Evolutionary conservation across 495 filamentous ascomycete species (phyloP).

Genomic region (Coniosporium apollinis): DNA sequence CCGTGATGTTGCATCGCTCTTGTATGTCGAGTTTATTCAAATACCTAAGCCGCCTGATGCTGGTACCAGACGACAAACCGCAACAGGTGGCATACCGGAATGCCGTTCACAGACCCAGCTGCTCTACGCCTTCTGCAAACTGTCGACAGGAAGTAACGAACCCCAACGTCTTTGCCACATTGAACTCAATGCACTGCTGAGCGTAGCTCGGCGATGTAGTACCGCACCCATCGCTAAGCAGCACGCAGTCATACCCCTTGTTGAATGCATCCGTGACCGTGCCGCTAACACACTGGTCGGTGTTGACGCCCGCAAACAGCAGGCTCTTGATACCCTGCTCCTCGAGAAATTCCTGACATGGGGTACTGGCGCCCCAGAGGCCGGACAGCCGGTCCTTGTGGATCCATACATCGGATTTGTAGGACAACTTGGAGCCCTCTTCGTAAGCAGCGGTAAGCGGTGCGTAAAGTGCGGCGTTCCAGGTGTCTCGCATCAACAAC

Average conservation of each 20-base stretch:
- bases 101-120: too few relatives aligned
- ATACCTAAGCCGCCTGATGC: too few relatives aligned
- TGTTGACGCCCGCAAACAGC: constrained; percentile 41
- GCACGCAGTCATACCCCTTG: constrained; percentile 37
- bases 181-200: constrained; percentile 27
- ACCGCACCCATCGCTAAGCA: constrained; percentile 36
- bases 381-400: constrained; percentile 43
- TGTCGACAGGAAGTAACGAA: constrained; percentile 25
- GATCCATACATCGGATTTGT: constrained; percentile 30
- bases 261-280: constrained; percentile 36
- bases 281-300: constrained; percentile 42
- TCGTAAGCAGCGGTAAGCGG: constrained; percentile 26
- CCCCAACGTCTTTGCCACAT: constrained; percentile 26
- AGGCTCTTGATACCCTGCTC: constrained; percentile 30
- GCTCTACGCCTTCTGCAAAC: constrained; percentile 18
- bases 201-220: constrained; percentile 30
- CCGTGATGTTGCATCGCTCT: too few relatives aligned
- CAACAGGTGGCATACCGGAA: too few relatives aligned
- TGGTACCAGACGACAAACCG: too few relatives aligned
- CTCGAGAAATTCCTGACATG: constrained; percentile 22
- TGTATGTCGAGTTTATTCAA: too few relatives aligned
- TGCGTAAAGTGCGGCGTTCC: constrained; percentile 36
- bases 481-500: constrained; percentile 33
- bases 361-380: constrained; percentile 27
- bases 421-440: constrained; percentile 15